Conservation (phyloP, 2,329 filamentous ascomycete species). For the Penicillium decumbens region DNA sequence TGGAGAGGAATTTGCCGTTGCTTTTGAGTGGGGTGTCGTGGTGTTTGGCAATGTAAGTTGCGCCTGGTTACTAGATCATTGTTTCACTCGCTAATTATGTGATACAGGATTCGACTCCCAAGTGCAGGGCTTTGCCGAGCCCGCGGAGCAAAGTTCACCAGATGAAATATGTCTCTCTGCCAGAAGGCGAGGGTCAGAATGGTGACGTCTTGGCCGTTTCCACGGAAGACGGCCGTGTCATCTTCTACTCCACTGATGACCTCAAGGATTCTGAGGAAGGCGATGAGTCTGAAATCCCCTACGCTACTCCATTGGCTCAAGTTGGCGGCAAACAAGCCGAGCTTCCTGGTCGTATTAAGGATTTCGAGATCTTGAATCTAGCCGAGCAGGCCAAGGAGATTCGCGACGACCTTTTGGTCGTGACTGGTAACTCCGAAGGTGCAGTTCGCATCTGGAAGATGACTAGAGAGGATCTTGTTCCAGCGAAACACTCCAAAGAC, state of each 20-base stretch:
- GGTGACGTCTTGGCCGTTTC: conserved; percentile 66
- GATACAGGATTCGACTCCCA: conserved; percentile 66
- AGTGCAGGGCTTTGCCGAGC: conserved; percentile 65
- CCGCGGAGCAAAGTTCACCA: conserved; percentile 77
- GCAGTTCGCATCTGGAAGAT: conserved; percentile 73
- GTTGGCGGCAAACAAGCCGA: conserved; percentile 69
- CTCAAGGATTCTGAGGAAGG: conserved; percentile 40
- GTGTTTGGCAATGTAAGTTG: conserved; percentile 69
- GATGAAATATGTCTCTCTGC: conserved; percentile 61
- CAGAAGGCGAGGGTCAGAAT: conserved; percentile 39
- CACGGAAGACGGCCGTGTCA: conserved; percentile 82
- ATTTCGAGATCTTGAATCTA: conserved; percentile 65
- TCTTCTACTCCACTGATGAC: conserved; percentile 71
- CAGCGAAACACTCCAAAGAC: conserved; percentile 17
- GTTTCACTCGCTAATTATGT: conserved; percentile 14
- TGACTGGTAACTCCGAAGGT: conserved; percentile 80
- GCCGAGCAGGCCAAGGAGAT: conserved; percentile 32
- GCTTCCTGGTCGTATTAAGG: conserved; percentile 73
- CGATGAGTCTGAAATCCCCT: conserved; percentile 55
- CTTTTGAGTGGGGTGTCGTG: conserved; percentile 77
- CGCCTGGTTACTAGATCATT: background rate
- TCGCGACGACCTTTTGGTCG: conserved; percentile 51
- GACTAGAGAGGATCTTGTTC: conserved; percentile 27
- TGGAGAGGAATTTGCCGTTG: conserved; percentile 80
- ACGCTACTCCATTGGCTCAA: conserved; percentile 61